These are phyloP conservation scores for Inonotus obliquus DNA, from an alignment of 1,284 basidiomycete genomes.

Conservation along the genomic window DNA sequence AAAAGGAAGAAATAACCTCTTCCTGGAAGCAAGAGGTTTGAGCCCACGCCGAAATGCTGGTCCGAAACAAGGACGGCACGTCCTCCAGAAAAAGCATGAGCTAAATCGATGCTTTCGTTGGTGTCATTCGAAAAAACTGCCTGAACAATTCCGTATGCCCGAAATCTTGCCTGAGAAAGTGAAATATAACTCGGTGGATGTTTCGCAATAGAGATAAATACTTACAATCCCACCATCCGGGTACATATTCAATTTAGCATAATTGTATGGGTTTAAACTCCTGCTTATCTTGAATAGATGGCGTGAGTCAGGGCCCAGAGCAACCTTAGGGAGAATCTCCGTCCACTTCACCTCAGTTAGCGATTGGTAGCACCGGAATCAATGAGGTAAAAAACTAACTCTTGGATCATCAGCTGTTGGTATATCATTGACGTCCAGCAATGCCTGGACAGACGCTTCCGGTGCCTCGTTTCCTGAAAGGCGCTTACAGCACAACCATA, in stretches of 20 bases:
- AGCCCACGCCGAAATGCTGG: slow-evolving; percentile 92
- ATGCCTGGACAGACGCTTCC: slow-evolving; percentile 66
- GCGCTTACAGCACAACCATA: not conserved
- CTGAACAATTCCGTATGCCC: slow-evolving; percentile 79
- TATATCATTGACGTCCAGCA: slow-evolving; percentile 46
- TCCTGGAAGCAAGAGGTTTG: slow-evolving; percentile 89
- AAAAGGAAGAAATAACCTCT: slow-evolving; percentile 46
- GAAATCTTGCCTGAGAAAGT: slow-evolving; percentile 68
- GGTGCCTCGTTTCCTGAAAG: slow-evolving; percentile 86
- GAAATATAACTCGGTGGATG: slow-evolving; percentile 7
- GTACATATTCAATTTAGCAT: slow-evolving; percentile 92
- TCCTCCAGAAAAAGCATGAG: slow-evolving; percentile 88
- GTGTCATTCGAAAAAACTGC: slow-evolving; percentile 54
- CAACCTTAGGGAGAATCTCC: slow-evolving; percentile 71
- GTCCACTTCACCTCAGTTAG: slow-evolving; percentile 54
- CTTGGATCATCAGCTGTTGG: slow-evolving; percentile 43
- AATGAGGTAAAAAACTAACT: slow-evolving; percentile 36
- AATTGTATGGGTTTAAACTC: slow-evolving; percentile 55
- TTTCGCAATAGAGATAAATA: slow-evolving; percentile 21
- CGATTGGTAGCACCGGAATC: not conserved
- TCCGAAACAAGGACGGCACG: slow-evolving; percentile 78
- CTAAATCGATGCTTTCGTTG: slow-evolving; percentile 70
- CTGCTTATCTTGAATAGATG: slow-evolving; percentile 79
- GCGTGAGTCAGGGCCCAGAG: slow-evolving; percentile 76
- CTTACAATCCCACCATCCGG: slow-evolving; percentile 94